Conservation (phyloP, 345 rosid genomes). For the Euphorbia peplus region DNA sequence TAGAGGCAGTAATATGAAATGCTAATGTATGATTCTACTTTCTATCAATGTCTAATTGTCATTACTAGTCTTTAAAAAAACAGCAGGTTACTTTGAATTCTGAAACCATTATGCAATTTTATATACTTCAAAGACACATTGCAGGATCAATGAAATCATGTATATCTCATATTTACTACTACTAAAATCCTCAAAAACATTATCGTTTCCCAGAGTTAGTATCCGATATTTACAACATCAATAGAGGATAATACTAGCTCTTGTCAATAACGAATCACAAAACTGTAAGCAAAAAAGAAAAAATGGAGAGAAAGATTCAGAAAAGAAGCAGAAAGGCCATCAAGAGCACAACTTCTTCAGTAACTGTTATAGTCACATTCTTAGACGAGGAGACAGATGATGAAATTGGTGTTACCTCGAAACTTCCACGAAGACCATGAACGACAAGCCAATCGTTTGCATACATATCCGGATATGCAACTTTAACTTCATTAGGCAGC, state of each 20-base stretch:
- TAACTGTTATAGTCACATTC: not conserved
- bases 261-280: no score
- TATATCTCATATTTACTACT: not conserved
- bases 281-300: no score
- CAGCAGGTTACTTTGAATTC: not conserved
- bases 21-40: not conserved
- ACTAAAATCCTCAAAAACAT: not conserved
- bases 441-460: constrained; percentile 30
- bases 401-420: not conserved
- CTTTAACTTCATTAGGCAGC: constrained; percentile 42
- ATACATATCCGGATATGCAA: constrained; percentile 39
- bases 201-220: no score
- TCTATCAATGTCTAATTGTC: no score
- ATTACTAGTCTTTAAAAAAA: not conserved
- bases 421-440: constrained; percentile 40
- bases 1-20: no score
- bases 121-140: not conserved
- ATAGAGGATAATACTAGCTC: not conserved
- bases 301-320: not conserved
- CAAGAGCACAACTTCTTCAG: not conserved
- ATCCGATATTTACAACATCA: not conserved
- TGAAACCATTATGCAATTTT: not conserved
- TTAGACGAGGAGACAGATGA: not conserved
- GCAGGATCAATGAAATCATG: not conserved
- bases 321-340: not conserved